A percentile compares a stretch with the other conserved stretches of the same genome.
Conservation (phyloP, 306 rosid genomes). For the Neltuma alba region DNA sequence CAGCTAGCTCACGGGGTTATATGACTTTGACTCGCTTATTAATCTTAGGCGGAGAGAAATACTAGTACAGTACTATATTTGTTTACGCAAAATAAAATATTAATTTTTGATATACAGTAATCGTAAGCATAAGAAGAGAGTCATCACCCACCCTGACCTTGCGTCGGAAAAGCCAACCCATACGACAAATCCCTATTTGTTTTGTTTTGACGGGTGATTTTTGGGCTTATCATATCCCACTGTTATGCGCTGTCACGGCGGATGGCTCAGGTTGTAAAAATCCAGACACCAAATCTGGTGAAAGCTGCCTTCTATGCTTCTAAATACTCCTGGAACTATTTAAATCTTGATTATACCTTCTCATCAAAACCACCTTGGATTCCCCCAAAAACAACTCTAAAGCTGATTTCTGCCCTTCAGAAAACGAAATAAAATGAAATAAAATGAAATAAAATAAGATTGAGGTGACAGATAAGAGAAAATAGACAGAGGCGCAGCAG, state of each 20-base stretch:
- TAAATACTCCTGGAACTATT: constrained; percentile 47
- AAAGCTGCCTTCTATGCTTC: constrained; percentile 37
- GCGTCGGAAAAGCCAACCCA: constrained; percentile 50
- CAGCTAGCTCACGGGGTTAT: neutral
- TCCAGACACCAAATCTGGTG: constrained; percentile 60
- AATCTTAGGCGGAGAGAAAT: no score
- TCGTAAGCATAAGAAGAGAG: no score
- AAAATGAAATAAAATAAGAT: constrained; percentile 20
- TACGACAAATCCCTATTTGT: neutral
- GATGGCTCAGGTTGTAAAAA: constrained; percentile 40
- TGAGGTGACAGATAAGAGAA: constrained; percentile 49
- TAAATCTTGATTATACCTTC: constrained; percentile 31
- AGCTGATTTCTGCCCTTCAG: constrained; percentile 11
- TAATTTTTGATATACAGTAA: no score
- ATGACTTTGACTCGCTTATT: neutral
- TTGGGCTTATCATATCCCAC: constrained; percentile 37
- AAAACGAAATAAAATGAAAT: neutral
- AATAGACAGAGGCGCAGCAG: constrained; percentile 34
- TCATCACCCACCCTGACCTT: neutral
- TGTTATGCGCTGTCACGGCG: constrained; percentile 50
- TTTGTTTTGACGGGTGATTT: constrained; percentile 53
- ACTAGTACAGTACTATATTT: no score
- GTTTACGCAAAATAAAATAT: no score
- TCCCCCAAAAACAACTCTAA: constrained; percentile 39
- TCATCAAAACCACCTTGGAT: constrained; percentile 56